A percentile compares a stretch with the other conserved stretches of the same genome.
These are phyloP conservation scores for Artemisia argyi DNA, from an alignment of 129 eudicot genomes.

Conservation along the genomic window DNA sequence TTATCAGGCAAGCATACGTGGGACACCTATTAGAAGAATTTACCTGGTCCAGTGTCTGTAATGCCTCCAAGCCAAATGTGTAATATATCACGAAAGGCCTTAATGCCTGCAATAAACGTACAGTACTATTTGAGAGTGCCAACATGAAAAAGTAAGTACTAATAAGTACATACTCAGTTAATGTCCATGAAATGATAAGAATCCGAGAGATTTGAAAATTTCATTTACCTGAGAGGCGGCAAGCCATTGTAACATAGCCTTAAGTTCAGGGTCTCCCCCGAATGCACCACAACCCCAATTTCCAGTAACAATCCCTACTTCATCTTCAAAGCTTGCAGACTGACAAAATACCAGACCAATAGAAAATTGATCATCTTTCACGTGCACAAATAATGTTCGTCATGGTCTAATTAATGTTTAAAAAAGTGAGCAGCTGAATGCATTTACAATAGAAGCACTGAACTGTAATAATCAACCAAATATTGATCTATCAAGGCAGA, in stretches of 20 bases:
- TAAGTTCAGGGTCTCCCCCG: conserved; percentile 95
- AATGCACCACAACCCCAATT: conserved; percentile 99
- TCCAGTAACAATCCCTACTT: conserved; percentile 81
- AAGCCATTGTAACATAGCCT: conserved; percentile 86
- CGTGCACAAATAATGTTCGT: background rate
- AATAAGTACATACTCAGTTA: too few species aligned
- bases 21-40: conserved; percentile 4
- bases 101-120: conserved; percentile 41
- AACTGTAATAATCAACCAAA: too few species aligned
- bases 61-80: conserved; percentile 61
- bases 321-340: conserved; percentile 28
- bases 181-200: too few species aligned
- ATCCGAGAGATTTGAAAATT: background rate
- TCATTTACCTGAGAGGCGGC: conserved; percentile 88
- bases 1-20: conserved; percentile 16
- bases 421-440: too few species aligned
- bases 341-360: background rate
- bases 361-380: background rate
- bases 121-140: too few species aligned
- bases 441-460: too few species aligned
- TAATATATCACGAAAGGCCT: conserved; percentile 70
- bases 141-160: background rate
- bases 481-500: too few species aligned
- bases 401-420: background rate
- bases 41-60: conserved; percentile 60